These are phyloP conservation scores for Pythium scleroteichum DNA, from an alignment of 352 stramenopile genomes.

Conservation along the genomic window DNA sequence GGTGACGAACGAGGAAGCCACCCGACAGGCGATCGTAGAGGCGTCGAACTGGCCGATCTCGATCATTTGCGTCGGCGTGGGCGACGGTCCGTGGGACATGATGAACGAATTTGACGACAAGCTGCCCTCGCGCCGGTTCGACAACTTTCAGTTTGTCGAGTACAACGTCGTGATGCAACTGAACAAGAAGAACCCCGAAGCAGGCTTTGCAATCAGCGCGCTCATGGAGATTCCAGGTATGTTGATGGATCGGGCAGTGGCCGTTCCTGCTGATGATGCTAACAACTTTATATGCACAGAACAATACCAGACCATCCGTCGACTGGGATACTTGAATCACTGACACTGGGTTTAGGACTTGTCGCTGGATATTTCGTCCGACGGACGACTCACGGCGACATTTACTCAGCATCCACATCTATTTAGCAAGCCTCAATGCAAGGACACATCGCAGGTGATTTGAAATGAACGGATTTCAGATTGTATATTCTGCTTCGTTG, in stretches of 20 bases:
- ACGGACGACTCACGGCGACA: too few species aligned
- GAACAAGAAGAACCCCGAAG: slow-evolving; percentile 64
- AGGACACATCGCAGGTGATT: too few species aligned
- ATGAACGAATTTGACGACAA: slow-evolving; percentile 79
- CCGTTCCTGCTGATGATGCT: not conserved
- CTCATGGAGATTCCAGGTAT: slow-evolving; percentile 79
- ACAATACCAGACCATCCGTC: slow-evolving; percentile 37
- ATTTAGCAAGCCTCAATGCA: too few species aligned
- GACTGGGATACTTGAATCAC: slow-evolving; percentile 16
- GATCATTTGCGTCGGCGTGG: slow-evolving; percentile 72
- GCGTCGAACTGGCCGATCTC: slow-evolving; percentile 67
- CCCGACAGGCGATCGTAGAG: slow-evolving; percentile 59
- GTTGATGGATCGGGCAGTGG: not conserved
- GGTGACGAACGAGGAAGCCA: slow-evolving; percentile 60
- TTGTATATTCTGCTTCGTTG: not conserved
- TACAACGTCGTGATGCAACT: slow-evolving; percentile 69
- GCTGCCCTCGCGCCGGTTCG: slow-evolving; percentile 60
- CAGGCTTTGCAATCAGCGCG: slow-evolving; percentile 67
- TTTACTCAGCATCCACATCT: too few species aligned
- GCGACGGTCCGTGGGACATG: slow-evolving; percentile 78
- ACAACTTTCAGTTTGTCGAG: slow-evolving; percentile 87
- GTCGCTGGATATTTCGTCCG: not conserved
- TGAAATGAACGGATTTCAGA: too few species aligned
- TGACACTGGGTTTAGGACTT: not conserved
- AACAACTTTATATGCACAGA: slow-evolving; percentile 14